Evolutionary conservation across 345 rosid species (phyloP), one percentile per base, ranked within the genome.

Genomic region (Linum usitatissimum): DNA sequence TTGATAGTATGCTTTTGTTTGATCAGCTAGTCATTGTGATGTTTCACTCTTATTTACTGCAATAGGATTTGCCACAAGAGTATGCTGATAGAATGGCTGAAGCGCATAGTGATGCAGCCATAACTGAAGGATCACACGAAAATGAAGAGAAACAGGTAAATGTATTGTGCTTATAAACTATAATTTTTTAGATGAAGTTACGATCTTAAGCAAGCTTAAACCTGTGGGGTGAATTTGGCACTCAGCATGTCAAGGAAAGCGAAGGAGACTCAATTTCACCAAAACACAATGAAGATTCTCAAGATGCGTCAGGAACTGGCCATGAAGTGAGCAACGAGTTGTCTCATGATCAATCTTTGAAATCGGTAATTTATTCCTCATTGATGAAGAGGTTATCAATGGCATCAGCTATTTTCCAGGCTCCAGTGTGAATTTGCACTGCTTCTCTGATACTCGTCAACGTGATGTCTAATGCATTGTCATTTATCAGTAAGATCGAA

Each of bases 121-220:
- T 72, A 71, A 57, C 39, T 62, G 77, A 70, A 69, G 70, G 59
- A 67, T 57, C 62, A 59, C 67, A 80, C 49, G 38, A 36, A 59
- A 57, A 58, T 67, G 67, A 6, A 61, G 71, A 53, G 68, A 74
- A 70, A 48, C 72, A 77, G 83, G 83, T 88, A 70, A 64, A 64
- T 55, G 15, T 19, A 19, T 23, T 18, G 21, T 57, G 60, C 13
- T 10, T 57, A 7, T 64, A 2, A 9, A 2, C 3, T 57, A 7
- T 64, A 2, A 9, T 51, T 55, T 61, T 54, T 48, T 20, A 39
- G n/a, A 19, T n/a, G 38, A 49, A 30, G 20, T 17, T 55, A 14
- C 14, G n/a, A 53, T 45, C 60, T 42, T 40, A 39, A 62, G 45
- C 56, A 20, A 9, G 18, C 57, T 67, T 17, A 36, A 34, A 17